A percentile compares a stretch with the other conserved stretches of the same genome.
phyloP scores from a whole-genome alignment of 306 rosid species.

The Prunus campanulata region DNA sequence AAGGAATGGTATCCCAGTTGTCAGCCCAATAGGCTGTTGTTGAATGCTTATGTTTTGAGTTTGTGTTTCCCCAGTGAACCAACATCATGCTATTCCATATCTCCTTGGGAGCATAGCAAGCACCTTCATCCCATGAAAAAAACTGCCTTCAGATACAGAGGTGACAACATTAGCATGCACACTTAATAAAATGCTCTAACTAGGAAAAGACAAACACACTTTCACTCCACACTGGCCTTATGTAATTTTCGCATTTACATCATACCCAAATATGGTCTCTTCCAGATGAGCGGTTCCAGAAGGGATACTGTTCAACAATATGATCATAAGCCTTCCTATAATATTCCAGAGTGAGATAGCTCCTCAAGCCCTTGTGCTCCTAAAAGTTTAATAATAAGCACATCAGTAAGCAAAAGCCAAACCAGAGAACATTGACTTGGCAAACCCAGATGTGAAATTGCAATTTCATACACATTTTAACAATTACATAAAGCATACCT shows the following conservation, averaged over 20 bases:
- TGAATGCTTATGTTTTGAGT: constrained; percentile 82
- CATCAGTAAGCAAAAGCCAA: constrained; percentile 5
- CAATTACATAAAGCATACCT: constrained; percentile 44
- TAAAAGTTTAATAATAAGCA: constrained; percentile 33
- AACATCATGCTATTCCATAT: constrained; percentile 98
- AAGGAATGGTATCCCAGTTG: constrained; percentile 72
- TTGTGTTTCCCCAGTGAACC: constrained; percentile 99
- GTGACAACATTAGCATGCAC: constrained; percentile 36
- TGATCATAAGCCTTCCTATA: constrained; percentile 72
- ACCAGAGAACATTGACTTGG: background rate
- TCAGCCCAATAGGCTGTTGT: constrained; percentile 97
- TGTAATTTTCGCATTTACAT: constrained; percentile 5
- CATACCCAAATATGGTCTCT: constrained; percentile 97
- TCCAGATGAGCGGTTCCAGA: constrained; percentile 91
- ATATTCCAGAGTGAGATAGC: constrained; percentile 84
- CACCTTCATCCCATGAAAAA: constrained; percentile 99
- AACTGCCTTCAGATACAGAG: constrained; percentile 67
- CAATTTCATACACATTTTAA: background rate
- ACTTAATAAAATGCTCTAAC: background rate
- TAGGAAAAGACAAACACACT: constrained; percentile 16
- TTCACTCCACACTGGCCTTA: constrained; percentile 19
- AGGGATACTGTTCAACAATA: constrained; percentile 67
- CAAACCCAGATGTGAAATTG: background rate
- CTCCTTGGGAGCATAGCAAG: constrained; percentile 99
- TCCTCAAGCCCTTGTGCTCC: constrained; percentile 88